A percentile compares a stretch with the other conserved stretches of the same genome.
Evolutionary conservation across 441 rosid genomes (phyloP).

Genomic region (Brassica hybrid): DNA sequence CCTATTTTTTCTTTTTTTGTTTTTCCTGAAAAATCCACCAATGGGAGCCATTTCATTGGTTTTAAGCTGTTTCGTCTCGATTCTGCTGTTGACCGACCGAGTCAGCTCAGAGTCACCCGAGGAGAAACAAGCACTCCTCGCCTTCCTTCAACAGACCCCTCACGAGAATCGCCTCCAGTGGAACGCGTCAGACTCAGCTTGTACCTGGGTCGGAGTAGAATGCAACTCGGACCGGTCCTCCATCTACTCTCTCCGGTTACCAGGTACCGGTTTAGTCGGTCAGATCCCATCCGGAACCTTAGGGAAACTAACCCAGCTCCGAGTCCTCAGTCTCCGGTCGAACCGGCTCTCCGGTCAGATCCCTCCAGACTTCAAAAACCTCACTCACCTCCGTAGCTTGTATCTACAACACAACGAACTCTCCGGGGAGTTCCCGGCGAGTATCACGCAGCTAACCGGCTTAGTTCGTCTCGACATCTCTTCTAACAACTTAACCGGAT

Average conservation of each 20-base stretch:
- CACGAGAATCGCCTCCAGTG: conserved; percentile 67
- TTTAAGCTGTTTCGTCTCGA: conserved; percentile 30
- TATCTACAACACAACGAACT: conserved; percentile 68
- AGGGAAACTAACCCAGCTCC: conserved; percentile 68
- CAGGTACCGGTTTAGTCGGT: conserved; percentile 83
- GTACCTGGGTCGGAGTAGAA: background rate
- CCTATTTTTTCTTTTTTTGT: background rate
- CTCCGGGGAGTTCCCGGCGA: conserved; percentile 64
- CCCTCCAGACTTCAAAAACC: conserved; percentile 84
- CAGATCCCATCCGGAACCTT: conserved; percentile 65
- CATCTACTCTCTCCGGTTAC: conserved; percentile 72
- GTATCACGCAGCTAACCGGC: conserved; percentile 52
- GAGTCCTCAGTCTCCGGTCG: conserved; percentile 86
- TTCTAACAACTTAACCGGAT: conserved; percentile 68
- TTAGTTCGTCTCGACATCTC: conserved; percentile 82
- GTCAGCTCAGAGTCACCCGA: conserved; percentile 65
- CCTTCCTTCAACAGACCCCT: conserved; percentile 57
- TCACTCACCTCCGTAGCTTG: conserved; percentile 73
- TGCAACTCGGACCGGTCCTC: conserved; percentile 53
- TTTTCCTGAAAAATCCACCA: background rate
- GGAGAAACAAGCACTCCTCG: conserved; percentile 84
- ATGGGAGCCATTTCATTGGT: conserved; percentile 41
- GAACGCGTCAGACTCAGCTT: background rate
- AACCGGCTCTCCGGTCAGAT: conserved; percentile 76
- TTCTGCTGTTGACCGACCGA: conserved; percentile 46